Conservation (phyloP, 2,329 filamentous ascomycete species). For the Penicillium carneum region DNA sequence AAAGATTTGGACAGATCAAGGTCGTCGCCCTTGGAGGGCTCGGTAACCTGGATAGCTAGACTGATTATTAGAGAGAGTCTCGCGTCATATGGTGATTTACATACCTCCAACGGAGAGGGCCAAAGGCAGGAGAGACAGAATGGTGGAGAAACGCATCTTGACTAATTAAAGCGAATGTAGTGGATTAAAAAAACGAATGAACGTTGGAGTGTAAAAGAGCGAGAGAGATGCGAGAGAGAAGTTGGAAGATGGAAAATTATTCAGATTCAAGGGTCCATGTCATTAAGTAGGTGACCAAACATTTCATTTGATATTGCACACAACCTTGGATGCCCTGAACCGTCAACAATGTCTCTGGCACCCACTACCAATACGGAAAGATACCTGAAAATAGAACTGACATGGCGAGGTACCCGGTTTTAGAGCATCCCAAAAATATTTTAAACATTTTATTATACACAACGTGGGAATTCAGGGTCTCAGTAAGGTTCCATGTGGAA, state of each 20-base stretch:
- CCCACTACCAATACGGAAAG: conserved; percentile 14
- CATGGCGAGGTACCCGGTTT: neutral
- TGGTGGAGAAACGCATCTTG: conserved; percentile 41
- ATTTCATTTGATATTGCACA: conserved; percentile 10
- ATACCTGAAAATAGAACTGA: conserved; percentile 17
- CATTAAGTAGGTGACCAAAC: conserved; percentile 13
- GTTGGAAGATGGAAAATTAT: neutral
- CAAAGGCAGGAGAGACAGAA: conserved; percentile 37
- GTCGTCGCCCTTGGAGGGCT: conserved; percentile 42
- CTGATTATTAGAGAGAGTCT: conserved; percentile 5
- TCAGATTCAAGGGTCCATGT: conserved; percentile 3
- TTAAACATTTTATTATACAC: conserved; percentile 18
- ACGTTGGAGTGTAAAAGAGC: neutral
- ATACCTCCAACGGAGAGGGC: conserved; percentile 41
- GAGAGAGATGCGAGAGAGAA: neutral
- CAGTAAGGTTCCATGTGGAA: conserved; percentile 1
- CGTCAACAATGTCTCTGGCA: conserved; percentile 2
- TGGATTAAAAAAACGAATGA: conserved; percentile 4
- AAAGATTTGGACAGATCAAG: conserved; percentile 46
- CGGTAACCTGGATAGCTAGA: conserved; percentile 46
- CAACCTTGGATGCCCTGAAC: conserved; percentile 12
- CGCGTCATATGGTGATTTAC: conserved; percentile 9
- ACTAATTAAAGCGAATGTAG: conserved; percentile 16
- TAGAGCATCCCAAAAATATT: conserved; percentile 26
- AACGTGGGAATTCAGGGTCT: conserved; percentile 7